These are phyloP conservation scores for Stachybotrys echinatus DNA, from an alignment of 2,329 filamentous ascomycete species.

Conservation along the genomic window DNA sequence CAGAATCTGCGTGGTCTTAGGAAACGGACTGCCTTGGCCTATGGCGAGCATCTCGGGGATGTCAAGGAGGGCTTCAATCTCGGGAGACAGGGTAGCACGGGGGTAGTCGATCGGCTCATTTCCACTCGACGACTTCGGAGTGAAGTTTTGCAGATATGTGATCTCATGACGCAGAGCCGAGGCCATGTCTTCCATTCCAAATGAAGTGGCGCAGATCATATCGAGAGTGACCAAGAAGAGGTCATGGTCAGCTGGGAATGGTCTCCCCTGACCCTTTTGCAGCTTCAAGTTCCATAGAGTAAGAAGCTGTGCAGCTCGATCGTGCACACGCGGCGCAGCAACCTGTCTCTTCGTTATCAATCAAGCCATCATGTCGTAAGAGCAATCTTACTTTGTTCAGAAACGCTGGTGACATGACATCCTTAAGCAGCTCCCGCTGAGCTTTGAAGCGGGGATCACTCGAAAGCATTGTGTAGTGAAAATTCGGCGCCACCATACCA, in stretches of 20 bases:
- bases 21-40: constrained; percentile 15
- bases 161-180: constrained; percentile 11
- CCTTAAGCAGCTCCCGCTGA: constrained; percentile 26
- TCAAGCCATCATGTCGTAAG: background rate
- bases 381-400: constrained; percentile 19
- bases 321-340: constrained; percentile 27
- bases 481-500: constrained; percentile 16
- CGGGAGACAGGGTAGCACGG: constrained; percentile 7
- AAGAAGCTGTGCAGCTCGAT: constrained; percentile 21
- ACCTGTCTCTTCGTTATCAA: constrained; percentile 15
- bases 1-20: constrained; percentile 11
- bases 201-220: constrained; percentile 27
- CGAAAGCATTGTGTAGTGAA: constrained; percentile 27
- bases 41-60: constrained; percentile 18
- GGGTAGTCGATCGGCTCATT: constrained; percentile 11
- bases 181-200: constrained; percentile 19
- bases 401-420: constrained; percentile 31
- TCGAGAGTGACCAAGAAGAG: constrained; percentile 26
- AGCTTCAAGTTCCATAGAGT: constrained; percentile 28
- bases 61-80: constrained; percentile 15
- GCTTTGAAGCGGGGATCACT: constrained; percentile 22
- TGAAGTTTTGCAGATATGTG: constrained; percentile 5
- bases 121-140: background rate
- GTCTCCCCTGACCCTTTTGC: constrained; percentile 15
- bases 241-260: constrained; percentile 25